Conservation (phyloP, 2,329 filamentous ascomycete genomes). For the Alternaria sp. region DNA sequence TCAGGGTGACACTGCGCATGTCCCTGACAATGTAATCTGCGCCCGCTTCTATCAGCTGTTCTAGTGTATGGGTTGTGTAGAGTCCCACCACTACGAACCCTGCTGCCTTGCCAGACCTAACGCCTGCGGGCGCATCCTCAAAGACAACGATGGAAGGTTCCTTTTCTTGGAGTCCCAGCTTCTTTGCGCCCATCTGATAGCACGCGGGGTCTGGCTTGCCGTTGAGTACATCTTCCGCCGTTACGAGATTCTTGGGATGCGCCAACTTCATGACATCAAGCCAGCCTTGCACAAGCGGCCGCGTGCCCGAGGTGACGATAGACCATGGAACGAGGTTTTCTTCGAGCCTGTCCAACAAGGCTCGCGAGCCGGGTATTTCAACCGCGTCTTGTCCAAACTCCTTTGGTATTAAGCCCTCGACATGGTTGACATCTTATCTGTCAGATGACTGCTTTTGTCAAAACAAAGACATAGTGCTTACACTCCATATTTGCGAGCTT, state of each 20-base stretch:
- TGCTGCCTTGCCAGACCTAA: slow-evolving; percentile 82
- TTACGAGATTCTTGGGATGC: slow-evolving; percentile 57
- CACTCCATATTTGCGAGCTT: slow-evolving; percentile 93
- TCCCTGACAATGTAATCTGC: slow-evolving; percentile 89
- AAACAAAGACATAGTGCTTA: slow-evolving; percentile 58
- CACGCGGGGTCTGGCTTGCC: slow-evolving; percentile 62
- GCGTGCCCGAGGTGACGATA: slow-evolving; percentile 69
- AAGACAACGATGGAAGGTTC: slow-evolving; percentile 71
- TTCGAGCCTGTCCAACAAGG: slow-evolving; percentile 73
- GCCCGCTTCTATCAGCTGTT: slow-evolving; percentile 75
- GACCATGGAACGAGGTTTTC: slow-evolving; percentile 75
- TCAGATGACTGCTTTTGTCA: not conserved
- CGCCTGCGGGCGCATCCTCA: slow-evolving; percentile 89
- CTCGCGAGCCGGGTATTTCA: slow-evolving; percentile 84
- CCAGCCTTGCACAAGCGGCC: slow-evolving; percentile 59
- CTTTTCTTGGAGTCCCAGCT: slow-evolving; percentile 53
- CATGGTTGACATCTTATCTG: slow-evolving; percentile 73
- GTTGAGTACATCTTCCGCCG: slow-evolving; percentile 58
- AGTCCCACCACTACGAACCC: slow-evolving; percentile 87
- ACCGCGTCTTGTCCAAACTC: slow-evolving; percentile 79
- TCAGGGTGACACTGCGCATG: slow-evolving; percentile 74
- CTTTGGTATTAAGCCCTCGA: slow-evolving; percentile 80
- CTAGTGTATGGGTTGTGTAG: slow-evolving; percentile 80
- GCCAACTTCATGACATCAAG: slow-evolving; percentile 59
- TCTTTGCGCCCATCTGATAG: slow-evolving; percentile 55